Evolutionary conservation across 108 stramenopile genomes (phyloP).

Genomic region (Aurantiochytrium sp.): DNA sequence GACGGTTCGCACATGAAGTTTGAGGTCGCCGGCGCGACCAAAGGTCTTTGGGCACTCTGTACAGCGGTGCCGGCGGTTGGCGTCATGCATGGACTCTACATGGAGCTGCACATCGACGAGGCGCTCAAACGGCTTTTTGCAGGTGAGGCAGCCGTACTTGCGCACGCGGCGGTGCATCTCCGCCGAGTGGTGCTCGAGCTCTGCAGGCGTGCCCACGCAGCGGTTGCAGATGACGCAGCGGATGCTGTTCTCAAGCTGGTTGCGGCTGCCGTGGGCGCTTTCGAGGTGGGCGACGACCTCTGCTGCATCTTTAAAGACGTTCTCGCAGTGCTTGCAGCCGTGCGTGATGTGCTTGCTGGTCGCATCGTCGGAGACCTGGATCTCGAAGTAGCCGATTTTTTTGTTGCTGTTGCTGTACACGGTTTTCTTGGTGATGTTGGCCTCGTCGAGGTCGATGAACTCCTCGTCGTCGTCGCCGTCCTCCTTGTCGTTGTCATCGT

Average conservation of each 20-base stretch:
- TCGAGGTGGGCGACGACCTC: background rate
- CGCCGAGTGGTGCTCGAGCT: background rate
- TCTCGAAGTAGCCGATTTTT: background rate
- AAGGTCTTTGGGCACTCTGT: background rate
- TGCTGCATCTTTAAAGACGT: background rate
- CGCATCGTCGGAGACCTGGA: background rate
- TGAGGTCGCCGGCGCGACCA: conserved; percentile 21
- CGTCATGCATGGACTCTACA: background rate
- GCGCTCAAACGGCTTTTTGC: background rate
- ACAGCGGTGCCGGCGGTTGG: background rate
- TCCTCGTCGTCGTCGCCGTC: background rate
- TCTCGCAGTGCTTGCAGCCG: background rate
- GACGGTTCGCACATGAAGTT: background rate
- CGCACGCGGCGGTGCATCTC: background rate
- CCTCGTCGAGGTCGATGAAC: background rate
- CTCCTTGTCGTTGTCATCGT: background rate
- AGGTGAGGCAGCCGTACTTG: background rate
- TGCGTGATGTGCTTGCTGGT: background rate
- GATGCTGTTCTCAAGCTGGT: background rate
- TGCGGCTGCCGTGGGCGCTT: background rate
- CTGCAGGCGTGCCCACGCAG: background rate
- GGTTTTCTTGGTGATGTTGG: background rate
- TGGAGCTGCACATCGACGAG: conserved; percentile 18
- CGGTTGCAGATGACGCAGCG: background rate
- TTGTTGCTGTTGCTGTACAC: background rate